These are phyloP conservation scores for Gamsiella multidivaricata DNA, from an alignment of 192 early-diverging fungal genomes.

Conservation along the genomic window DNA sequence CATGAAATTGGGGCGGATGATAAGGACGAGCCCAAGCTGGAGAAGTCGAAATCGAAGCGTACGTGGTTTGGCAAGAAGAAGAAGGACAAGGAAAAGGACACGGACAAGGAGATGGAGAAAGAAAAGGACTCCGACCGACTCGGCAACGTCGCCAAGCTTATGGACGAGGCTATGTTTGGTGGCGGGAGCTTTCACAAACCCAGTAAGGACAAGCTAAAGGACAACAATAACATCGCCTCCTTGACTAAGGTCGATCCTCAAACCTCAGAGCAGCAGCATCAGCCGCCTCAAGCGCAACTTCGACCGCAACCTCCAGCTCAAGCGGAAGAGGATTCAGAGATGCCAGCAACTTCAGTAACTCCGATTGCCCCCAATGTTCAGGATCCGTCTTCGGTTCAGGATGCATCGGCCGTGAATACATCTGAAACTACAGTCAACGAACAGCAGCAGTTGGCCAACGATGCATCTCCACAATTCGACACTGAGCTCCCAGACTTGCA, in stretches of 20 bases:
- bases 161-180: slow-evolving; percentile 49
- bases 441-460: too few species aligned
- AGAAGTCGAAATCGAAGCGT: slow-evolving; percentile 40
- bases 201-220: slow-evolving; percentile 4
- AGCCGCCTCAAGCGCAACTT: neutral
- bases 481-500: too few species aligned
- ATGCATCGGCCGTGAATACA: too few species aligned
- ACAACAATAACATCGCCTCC: neutral
- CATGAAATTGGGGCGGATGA: neutral
- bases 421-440: neutral
- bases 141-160: slow-evolving; percentile 30
- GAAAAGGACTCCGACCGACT: slow-evolving; percentile 12
- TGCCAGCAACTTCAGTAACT: too few species aligned
- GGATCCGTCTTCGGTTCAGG: neutral
- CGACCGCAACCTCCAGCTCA: neutral
- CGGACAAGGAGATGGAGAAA: slow-evolving; percentile 13
- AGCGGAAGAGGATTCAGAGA: too few species aligned
- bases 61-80: slow-evolving; percentile 53
- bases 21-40: neutral
- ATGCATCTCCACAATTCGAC: neutral
- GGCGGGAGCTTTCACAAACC: neutral
- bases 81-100: slow-evolving; percentile 35
- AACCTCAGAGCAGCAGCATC: neutral
- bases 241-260: neutral
- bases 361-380: too few species aligned